Evolutionary conservation across 2,329 filamentous ascomycete species (phyloP), one percentile per base, ranked within the genome.

Genomic region (Endocalyx cinctus): DNA sequence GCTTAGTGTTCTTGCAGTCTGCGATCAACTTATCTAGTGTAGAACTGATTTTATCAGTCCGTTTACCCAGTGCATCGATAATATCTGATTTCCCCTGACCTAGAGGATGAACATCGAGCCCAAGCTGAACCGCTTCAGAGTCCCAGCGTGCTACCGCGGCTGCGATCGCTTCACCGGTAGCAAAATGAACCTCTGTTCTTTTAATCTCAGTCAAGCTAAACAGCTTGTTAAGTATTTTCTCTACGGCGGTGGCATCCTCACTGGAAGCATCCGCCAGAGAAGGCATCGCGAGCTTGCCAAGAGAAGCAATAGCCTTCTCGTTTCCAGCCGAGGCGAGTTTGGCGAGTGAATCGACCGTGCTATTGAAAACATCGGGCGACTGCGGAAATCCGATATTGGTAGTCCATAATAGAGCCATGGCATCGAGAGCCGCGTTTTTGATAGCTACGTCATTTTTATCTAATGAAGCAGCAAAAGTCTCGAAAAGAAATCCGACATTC

Each of bases 151-250:
- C 78, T 23, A 86, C 74, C 6, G 84, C 76, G 29, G 84, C 84
- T 29, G 84, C 83, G 33, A 97, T 73, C 10, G 92, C 87, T 55
- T 95, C 89, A 11, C 92, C 92, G 17, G 94, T 79, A 0, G 87
- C 78, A 54, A 98, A 96, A 42, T 96, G 90, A 2, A 89, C 74
- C 56, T 97, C 90, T 1, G 85, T 77, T 47, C 88, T 83, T 46
- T 86, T 86, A 27, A 92, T 77, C 53, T 95, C 88, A 48, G 94
- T 84, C 4, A 97, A 67, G 8, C 72, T 72, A 54, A 89, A 85
- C 0, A 97, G 65, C 17, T 76, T 78, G 10, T 78, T 70, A 10
- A 87, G 61, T 5, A 94, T 74, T 8, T 69, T 62, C 2, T 62
- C 62, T 2, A 84, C 57, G 2, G 60, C 48, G 44, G 49, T 52